A percentile compares a stretch with the other conserved stretches of the same genome.
Conservation (phyloP, 305 asterid species). For the Solanum hybrid region DNA sequence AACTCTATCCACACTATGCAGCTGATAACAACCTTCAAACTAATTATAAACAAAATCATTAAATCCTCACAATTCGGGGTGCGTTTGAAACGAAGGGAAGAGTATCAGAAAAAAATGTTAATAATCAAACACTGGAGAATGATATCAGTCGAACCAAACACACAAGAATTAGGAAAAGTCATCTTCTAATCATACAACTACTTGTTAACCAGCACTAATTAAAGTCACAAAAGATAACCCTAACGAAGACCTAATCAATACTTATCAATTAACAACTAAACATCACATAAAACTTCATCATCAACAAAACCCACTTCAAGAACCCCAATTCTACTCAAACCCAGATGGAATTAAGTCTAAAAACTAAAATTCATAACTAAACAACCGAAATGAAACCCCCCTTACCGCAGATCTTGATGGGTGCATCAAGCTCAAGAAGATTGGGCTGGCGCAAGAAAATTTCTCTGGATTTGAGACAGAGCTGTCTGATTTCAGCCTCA, state of each 20-base stretch:
- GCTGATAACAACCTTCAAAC: too few species aligned
- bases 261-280: background rate
- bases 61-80: too few species aligned
- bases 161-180: background rate
- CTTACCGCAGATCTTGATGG: conserved; percentile 17
- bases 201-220: background rate
- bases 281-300: background rate
- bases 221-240: background rate
- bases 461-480: conserved; percentile 5
- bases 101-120: too few species aligned
- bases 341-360: background rate
- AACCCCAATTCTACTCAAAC: background rate
- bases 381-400: background rate
- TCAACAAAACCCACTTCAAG: background rate
- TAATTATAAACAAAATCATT: too few species aligned
- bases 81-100: too few species aligned
- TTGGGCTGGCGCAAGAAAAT: conserved; percentile 13
- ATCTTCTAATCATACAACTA: background rate
- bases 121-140: background rate
- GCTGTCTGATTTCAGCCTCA: conserved; percentile 8
- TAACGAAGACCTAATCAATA: background rate
- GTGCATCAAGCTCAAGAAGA: conserved; percentile 16
- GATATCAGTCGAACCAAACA: too few species aligned
- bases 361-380: background rate
- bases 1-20: too few species aligned